Base-by-base conservation (phyloP, 2,329 filamentous ascomycete species). In the Diplodia seriata region DNA sequence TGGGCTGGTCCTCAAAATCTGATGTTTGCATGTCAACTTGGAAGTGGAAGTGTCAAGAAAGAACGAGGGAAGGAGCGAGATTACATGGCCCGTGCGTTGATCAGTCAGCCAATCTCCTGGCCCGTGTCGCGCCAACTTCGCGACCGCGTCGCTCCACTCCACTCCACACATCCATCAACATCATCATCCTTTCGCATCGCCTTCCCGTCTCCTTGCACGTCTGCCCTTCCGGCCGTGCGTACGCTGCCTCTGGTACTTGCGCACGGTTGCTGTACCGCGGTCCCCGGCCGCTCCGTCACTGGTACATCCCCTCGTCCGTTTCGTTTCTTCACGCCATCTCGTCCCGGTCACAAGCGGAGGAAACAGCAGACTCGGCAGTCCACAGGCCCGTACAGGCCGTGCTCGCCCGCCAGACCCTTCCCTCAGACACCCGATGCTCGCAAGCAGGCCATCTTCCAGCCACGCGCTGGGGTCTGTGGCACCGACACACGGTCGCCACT, bases 371-470 rank as follows among this genome's bases (percentile, higher is more conserved):
- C 23, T 15, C 50, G 50, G 29, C 50, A 18, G 50, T 15, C 26
- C 23, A 53, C 20, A 53, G 50, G 50, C 23, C 26, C 20, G 33
- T 12, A 3, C 33, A 11, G 33, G 33, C 33, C 33, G 33, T 36
- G 33, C 9, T 36, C 33, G 33, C 33, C 33, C 33, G 33, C 33
- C 33, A 36, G 33, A 11, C 33, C 11, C 33, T 55, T 23, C 7
- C 20, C 7, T 14, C 29, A 14, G 51, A 36, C 29, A 55, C 29
- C 29, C 15, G 29, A 55, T 55, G 51, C 51, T 55, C 51, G 51
- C 51, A 55, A 55, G 51, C 51, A 55, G 29, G 15, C 51, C 51
- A 55, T n/a, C 51, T 55, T 33, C 29, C 51, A n/a, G 29, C 51
- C 6, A 11, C 29, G 1, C 8, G 51, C 51, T 36, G 51, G 29